Evolutionary conservation across 805 yeast genomes (phyloP), one percentile per base, ranked within the genome.

Genomic region (Lachancea kluyveri): DNA sequence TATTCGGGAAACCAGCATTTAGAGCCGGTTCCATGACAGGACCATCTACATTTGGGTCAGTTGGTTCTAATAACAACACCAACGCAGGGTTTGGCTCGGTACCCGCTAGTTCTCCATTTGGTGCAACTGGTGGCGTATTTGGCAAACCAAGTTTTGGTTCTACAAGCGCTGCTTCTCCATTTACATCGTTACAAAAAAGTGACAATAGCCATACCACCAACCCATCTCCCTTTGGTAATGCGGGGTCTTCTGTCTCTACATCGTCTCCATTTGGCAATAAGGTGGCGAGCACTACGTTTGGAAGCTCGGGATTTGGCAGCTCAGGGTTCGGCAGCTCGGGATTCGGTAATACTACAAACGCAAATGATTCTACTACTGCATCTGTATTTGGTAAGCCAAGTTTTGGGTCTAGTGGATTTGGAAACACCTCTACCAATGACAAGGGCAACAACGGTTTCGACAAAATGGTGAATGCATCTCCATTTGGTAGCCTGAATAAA

Each of bases 1-100:
- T 48, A 12, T 39, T 46, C 37, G 58, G 54, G 10, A 33, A 39
- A 17, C 44, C 60, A 8, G 39, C 50, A 9, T 44, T 48, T 43
- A 54, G 52, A 7, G 12, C 48, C 6, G 7, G 43, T 9, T 21
- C 16, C 19, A 16, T 17, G n/a, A 22, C 28, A 16, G 30, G 30
- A 9, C 35, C 50, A 18, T 31, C 41, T 21, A 30, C 40, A 26
- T 36, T 36, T 29, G 37, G 37, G 12, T 12, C 26, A 9, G 9
- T 36, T 5, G 26, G 30, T n/a, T 23, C 26, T 11, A 26, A 32
- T 8, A 21, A 28, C 17, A 29, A 24, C 22, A 20, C 41, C 8
- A 35, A 36, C 21, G 39, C 36, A 4, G 31, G 24, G 15, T 18
- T 18, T 21, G 18, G 26, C 10, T 10, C 35, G 5, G 12, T 21